phyloP scores from a whole-genome alignment of 176 grass and related monocot species.

The Eragrostis curvula region DNA sequence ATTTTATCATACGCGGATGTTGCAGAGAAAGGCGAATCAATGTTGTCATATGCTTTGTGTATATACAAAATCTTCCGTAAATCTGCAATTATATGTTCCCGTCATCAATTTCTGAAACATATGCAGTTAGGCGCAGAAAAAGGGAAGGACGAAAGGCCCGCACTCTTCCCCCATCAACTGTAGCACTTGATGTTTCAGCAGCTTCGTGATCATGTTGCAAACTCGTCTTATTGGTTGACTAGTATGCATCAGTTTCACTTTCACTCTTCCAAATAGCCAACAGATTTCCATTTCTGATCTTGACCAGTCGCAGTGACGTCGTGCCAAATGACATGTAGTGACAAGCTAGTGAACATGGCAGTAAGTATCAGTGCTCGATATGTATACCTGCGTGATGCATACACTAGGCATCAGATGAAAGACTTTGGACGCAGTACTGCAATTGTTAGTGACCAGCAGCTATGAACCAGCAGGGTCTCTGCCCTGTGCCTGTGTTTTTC shows the following conservation, averaged over 20 bases:
- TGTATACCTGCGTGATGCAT: not conserved
- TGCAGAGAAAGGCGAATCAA: no score
- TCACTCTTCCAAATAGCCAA: constrained; percentile 5
- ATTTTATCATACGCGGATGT: no score
- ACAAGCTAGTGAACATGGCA: constrained; percentile 7
- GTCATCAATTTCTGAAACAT: not conserved
- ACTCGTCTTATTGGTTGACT: not conserved
- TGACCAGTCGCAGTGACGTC: not conserved
- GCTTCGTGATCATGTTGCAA: not conserved
- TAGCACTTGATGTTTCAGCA: not conserved
- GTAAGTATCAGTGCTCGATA: not conserved
- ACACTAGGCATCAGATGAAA: not conserved
- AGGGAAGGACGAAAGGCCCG: not conserved
- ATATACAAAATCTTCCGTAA: not conserved
- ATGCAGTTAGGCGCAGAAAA: not conserved
- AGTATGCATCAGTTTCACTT: not conserved
- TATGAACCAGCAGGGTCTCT: not conserved
- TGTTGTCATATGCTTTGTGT: not conserved
- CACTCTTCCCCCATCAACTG: not conserved
- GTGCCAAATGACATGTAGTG: not conserved
- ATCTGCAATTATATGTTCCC: not conserved
- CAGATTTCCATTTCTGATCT: constrained; percentile 33
- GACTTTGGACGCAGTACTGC: constrained; percentile 19
- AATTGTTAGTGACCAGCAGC: not conserved
- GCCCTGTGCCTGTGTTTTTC: no score